phyloP scores from a whole-genome alignment of 768 basidiomycete species.

The Tylopilus sp. region DNA sequence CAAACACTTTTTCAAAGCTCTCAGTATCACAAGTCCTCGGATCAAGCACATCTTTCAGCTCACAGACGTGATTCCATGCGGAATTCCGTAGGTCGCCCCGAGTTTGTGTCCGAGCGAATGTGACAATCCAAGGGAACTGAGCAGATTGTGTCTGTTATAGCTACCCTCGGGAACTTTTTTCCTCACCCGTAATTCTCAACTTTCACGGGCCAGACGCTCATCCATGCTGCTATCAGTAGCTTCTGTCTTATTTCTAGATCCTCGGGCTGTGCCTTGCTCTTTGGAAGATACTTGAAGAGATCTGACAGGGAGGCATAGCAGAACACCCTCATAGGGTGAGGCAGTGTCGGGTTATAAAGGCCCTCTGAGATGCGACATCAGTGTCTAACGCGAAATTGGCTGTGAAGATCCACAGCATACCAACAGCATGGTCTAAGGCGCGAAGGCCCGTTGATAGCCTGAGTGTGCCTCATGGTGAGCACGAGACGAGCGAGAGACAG shows the following conservation, averaged over 20 bases:
- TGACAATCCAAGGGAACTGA: conserved; percentile 67
- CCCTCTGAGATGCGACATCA: conserved; percentile 36
- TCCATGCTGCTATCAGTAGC: conserved; percentile 74
- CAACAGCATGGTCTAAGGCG: conserved; percentile 76
- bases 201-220: conserved; percentile 71
- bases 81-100: conserved; percentile 70
- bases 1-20: conserved; percentile 53
- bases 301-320: conserved; percentile 66
- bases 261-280: conserved; percentile 55
- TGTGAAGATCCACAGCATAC: conserved; percentile 33
- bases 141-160: not conserved
- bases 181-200: conserved; percentile 53
- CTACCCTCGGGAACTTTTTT: not conserved
- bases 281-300: conserved; percentile 70
- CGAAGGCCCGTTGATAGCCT: conserved; percentile 81
- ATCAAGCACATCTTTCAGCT: conserved; percentile 20
- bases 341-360: conserved; percentile 55
- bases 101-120: conserved; percentile 73
- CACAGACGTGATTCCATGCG: conserved; percentile 84
- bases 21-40: conserved; percentile 1
- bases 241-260: conserved; percentile 61
- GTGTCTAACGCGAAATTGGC: not conserved
- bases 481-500: conserved; percentile 1
- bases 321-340: conserved; percentile 59
- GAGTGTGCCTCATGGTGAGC: conserved; percentile 9